A percentile compares a stretch with the other conserved stretches of the same genome.
Evolutionary conservation across 164 flowering plant genomes (phyloP).

Genomic region (Stephania japonica): DNA sequence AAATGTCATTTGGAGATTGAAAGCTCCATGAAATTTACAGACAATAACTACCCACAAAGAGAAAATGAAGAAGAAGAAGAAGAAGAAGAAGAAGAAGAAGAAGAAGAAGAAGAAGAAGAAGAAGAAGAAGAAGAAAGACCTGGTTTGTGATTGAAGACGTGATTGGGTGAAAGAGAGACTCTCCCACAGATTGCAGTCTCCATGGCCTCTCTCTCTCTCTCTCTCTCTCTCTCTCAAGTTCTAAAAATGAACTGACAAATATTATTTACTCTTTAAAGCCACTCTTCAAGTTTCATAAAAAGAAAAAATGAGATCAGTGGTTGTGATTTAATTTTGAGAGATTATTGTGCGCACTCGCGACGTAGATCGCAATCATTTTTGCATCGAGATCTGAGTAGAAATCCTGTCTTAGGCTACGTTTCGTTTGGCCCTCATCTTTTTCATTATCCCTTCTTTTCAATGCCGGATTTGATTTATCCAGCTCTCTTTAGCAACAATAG

Average conservation of each 20-base stretch:
- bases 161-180: conserved; percentile 52
- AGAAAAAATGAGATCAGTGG: neutral
- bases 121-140: conserved; percentile 21
- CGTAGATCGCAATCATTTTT: neutral
- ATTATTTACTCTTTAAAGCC: neutral
- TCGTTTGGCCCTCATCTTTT: neutral
- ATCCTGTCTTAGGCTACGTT: neutral
- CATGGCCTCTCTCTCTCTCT: conserved; percentile 23
- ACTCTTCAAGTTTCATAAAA: neutral
- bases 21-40: neutral
- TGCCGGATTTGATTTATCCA: no score
- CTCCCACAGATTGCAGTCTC: conserved; percentile 60
- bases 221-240: neutral
- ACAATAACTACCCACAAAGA: neutral
- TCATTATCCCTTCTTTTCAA: no score
- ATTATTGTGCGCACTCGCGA: neutral
- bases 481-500: no score
- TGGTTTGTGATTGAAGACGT: conserved; percentile 43
- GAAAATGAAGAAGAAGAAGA: no score
- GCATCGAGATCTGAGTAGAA: no score
- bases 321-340: neutral
- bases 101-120: neutral
- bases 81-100: no score
- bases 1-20: neutral
- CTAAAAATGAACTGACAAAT: no score